Base-by-base conservation (phyloP, 2,329 filamentous ascomycete genomes). In the Peltaster fructicola region DNA sequence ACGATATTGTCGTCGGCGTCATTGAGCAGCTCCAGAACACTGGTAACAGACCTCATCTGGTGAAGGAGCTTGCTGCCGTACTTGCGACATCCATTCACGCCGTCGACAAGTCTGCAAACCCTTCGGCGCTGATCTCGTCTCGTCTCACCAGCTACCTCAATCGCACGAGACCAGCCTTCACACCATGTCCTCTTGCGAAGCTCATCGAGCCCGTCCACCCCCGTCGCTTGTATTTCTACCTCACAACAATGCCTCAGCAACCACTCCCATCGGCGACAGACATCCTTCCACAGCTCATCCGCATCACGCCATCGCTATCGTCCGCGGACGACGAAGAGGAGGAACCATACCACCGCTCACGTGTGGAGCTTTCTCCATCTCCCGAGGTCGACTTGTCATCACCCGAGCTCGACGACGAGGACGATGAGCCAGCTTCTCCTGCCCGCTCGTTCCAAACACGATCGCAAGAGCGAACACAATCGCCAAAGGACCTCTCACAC, bases 31-130 rank as follows among this genome's bases (percentile, higher is more conserved):
- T 98, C 28, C 74, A 92, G 51, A 76, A 76, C 48, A 90, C 84
- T 2, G 77, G 73, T 33, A 98, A 98, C 53, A 67, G 84, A 27
- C 88, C 88, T 28, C 85, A 93, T 53, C 63, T 95, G 15, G 81
- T 95, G 35, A 93, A 92, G 55, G 85, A 95, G 54, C 66, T 98
- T 22, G 81, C 84, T 26, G 67, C 72, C 8, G 67, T 90, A 25
- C 63, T 95, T 31, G 69, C 77, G 38, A 68, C 69, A 32, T 69
- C 69, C 32, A 73, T 91, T 35, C 69, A 73, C 31, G 79, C 78
- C 36, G 80, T 98, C 31, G 79, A 91, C 57, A 85, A 85, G 85
- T 95, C 88, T 37, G 82, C 85, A 25, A 95, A 95, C 48, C 85
- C 84, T 28, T 81, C 79, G 44, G 85, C 88, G 30, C 81, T 98